A percentile compares a stretch with the other conserved stretches of the same genome.
phyloP scores from a whole-genome alignment of 352 stramenopile species.

The Pythium brassicae region DNA sequence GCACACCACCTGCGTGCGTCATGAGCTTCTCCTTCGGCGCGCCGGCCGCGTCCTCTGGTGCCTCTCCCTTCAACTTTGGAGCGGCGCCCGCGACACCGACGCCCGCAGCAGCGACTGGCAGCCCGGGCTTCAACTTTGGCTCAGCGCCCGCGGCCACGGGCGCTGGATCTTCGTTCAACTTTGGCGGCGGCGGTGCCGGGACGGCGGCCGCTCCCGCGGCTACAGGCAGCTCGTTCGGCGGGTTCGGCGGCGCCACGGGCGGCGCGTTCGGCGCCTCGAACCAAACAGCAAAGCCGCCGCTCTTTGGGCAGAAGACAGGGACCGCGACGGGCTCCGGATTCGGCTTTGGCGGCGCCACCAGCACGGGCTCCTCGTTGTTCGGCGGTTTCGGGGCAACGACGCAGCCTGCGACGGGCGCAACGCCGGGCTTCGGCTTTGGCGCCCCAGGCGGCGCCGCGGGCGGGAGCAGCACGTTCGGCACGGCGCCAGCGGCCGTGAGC shows the following conservation, averaged over 20 bases:
- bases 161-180: conserved; percentile 5
- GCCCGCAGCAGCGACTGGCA: background rate
- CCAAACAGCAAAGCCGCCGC: conserved; percentile 33
- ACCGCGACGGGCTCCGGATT: conserved; percentile 29
- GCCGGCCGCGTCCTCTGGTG: conserved; percentile 9
- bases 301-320: conserved; percentile 41
- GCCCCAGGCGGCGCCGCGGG: conserved; percentile 16
- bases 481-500: conserved; percentile 27
- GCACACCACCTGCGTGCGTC: background rate
- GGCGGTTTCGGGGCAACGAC: conserved; percentile 25
- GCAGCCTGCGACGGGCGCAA: background rate
- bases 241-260: conserved; percentile 11
- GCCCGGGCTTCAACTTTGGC: conserved; percentile 19
- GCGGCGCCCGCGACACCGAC: conserved; percentile 1
- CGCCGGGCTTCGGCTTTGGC: conserved; percentile 27
- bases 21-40: conserved; percentile 53
- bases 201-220: background rate
- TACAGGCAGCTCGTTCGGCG: conserved; percentile 7
- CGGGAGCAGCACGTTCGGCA: conserved; percentile 24
- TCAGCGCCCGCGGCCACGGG: background rate
- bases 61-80: conserved; percentile 17
- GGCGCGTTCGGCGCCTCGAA: conserved; percentile 12
- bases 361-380: conserved; percentile 18
- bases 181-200: conserved; percentile 1
- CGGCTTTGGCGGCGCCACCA: conserved; percentile 18